Percentiles rank a stretch among this genome's conserved stretches.
phyloP scores from a whole-genome alignment of 1,139 yeast species.

The Meyerozyma carpophila region DNA sequence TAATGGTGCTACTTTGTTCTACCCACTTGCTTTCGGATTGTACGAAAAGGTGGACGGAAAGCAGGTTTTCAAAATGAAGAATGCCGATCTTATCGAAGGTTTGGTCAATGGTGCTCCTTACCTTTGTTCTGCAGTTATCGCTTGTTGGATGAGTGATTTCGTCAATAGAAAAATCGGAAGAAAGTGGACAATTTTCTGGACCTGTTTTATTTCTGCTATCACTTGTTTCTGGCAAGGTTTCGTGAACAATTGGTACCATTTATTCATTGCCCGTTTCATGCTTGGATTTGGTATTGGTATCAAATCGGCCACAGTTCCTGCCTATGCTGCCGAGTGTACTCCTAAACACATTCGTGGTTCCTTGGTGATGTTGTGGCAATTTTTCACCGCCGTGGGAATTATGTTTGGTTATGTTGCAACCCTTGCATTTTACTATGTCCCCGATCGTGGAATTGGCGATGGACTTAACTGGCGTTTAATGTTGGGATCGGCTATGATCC shows the following conservation, averaged over 20 bases:
- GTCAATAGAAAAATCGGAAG: conserved; percentile 63
- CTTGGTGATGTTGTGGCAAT: conserved; percentile 84
- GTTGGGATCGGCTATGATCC: conserved; percentile 74
- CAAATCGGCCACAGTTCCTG: conserved; percentile 77
- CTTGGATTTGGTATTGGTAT: conserved; percentile 80
- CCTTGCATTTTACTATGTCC: conserved; percentile 47
- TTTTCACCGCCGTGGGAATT: conserved; percentile 84
- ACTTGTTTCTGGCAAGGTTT: conserved; percentile 79
- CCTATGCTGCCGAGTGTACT: conserved; percentile 75
- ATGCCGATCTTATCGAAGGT: conserved; percentile 67
- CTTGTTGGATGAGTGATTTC: conserved; percentile 72
- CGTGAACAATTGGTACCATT: conserved; percentile 68
- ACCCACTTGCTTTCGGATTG: conserved; percentile 53
- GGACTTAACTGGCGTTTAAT: conserved; percentile 75
- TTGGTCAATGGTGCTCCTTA: conserved; percentile 80
- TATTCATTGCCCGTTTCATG: conserved; percentile 66
- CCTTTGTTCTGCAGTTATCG: conserved; percentile 61
- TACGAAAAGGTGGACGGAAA: conserved; percentile 10
- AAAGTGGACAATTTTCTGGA: conserved; percentile 65
- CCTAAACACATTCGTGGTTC: conserved; percentile 78
- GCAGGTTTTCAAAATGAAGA: conserved; percentile 25
- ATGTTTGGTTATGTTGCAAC: conserved; percentile 74
- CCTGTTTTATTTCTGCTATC: conserved; percentile 59
- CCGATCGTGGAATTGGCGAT: conserved; percentile 33
- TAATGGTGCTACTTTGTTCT: conserved; percentile 76